A percentile compares a stretch with the other conserved stretches of the same genome.
These are phyloP conservation scores for Trypethelium eluteriae DNA, from an alignment of 495 filamentous ascomycete species.

Conservation along the genomic window DNA sequence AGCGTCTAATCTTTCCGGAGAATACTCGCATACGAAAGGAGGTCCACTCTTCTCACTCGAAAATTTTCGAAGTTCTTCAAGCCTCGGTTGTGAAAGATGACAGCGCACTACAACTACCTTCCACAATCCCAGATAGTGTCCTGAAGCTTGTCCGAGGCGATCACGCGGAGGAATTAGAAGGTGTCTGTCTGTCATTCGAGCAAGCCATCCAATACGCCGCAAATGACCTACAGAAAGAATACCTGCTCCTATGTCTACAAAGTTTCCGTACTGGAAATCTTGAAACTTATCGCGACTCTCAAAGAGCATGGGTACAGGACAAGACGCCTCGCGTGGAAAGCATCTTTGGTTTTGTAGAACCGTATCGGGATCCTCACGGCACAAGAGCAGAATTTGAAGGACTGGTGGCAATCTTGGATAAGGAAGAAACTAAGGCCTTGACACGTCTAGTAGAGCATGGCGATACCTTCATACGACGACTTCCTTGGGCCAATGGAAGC, in stretches of 20 bases:
- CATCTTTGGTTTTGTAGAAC: constrained; percentile 44
- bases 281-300: constrained; percentile 35
- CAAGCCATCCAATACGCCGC: constrained; percentile 29
- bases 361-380: constrained; percentile 44
- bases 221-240: constrained; percentile 31
- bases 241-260: constrained; percentile 28
- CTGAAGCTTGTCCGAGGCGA: constrained; percentile 28
- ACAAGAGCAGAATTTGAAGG: constrained; percentile 44
- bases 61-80: constrained; percentile 29
- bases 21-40: constrained; percentile 31
- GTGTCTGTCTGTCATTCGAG: constrained; percentile 22
- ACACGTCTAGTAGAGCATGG: constrained; percentile 33
- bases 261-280: constrained; percentile 38
- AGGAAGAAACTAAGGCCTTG: constrained; percentile 34
- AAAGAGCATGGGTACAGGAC: constrained; percentile 40
- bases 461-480: constrained; percentile 31
- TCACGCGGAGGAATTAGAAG: constrained; percentile 28
- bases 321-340: constrained; percentile 38
- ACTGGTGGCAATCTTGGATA: constrained; percentile 40
- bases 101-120: not conserved
- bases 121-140: not conserved
- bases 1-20: constrained; percentile 27
- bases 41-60: not conserved
- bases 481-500: constrained; percentile 35
- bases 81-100: constrained; percentile 26